Percentiles rank a stretch among this genome's conserved stretches.
phyloP scores from a whole-genome alignment of 2,329 filamentous ascomycete species.

The Aspergillus awamori region DNA sequence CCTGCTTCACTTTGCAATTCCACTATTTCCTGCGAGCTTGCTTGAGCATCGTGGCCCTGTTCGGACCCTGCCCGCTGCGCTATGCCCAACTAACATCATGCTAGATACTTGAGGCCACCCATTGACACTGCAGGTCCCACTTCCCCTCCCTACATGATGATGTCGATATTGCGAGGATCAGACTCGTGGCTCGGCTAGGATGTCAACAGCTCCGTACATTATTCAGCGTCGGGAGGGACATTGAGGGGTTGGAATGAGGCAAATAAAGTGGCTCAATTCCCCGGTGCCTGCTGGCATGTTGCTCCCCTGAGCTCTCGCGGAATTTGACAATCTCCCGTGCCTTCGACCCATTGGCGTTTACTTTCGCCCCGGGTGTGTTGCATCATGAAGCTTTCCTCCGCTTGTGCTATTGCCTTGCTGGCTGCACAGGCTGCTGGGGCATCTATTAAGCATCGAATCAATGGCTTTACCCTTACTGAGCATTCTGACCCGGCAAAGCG shows the following conservation, averaged over 20 bases:
- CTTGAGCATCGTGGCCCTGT: background rate
- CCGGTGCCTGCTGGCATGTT: background rate
- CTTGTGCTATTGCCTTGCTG: conserved; percentile 40
- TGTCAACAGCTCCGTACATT: background rate
- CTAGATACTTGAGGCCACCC: background rate
- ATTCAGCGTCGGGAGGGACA: background rate
- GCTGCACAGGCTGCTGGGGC: conserved; percentile 51
- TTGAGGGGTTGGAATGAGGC: background rate
- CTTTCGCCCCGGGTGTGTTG: background rate
- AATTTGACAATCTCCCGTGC: background rate
- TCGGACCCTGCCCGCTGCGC: background rate
- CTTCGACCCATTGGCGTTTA: background rate
- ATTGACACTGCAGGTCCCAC: background rate
- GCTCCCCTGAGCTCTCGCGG: background rate
- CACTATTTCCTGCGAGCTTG: background rate
- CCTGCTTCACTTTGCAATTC: background rate
- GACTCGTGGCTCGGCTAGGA: conserved; percentile 1
- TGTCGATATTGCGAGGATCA: background rate
- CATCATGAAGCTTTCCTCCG: conserved; percentile 44
- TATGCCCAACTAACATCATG: background rate
- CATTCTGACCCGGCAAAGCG: conserved; percentile 46
- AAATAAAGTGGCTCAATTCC: conserved; percentile 6
- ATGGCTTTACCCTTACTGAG: conserved; percentile 51
- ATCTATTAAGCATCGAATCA: conserved; percentile 53
- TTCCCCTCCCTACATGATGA: background rate